Conservation (phyloP, 2,329 filamentous ascomycete species). For the Phyllosticta citribraziliensis region DNA sequence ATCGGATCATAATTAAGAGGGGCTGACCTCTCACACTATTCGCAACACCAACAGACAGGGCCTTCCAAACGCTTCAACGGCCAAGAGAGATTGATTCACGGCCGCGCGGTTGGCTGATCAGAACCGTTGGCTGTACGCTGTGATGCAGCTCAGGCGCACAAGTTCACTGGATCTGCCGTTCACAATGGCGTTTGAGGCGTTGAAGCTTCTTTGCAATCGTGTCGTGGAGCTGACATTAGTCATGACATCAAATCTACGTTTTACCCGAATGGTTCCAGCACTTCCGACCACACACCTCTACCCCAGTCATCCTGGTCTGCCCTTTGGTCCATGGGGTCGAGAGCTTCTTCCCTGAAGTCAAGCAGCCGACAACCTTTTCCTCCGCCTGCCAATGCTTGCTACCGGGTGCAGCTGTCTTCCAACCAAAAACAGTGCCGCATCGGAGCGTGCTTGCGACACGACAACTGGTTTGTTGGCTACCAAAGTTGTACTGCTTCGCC, state of each 20-base stretch:
- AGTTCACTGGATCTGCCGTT: not conserved
- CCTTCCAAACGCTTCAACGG: not conserved
- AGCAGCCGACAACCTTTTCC: not conserved
- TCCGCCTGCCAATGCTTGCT: not conserved
- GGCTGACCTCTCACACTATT: not conserved
- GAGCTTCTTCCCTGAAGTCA: not conserved
- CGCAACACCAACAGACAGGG: not conserved
- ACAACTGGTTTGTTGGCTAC: not conserved
- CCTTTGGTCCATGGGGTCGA: not conserved
- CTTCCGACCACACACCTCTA: not conserved
- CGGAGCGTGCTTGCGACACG: not conserved
- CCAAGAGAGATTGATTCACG: no score
- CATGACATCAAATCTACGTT: not conserved
- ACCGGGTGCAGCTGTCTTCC: not conserved
- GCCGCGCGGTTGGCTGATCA: no score
- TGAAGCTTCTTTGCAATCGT: not conserved
- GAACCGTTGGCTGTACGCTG: not conserved
- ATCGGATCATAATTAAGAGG: not conserved
- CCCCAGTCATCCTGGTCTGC: not conserved
- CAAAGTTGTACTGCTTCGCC: not conserved
- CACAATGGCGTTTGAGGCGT: not conserved
- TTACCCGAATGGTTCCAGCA: not conserved
- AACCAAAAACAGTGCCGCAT: not conserved
- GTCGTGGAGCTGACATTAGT: not conserved
- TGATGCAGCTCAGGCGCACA: not conserved